Base-by-base conservation (phyloP, 805 yeast genomes). In the Wickerhamomyces hampshirensis region DNA sequence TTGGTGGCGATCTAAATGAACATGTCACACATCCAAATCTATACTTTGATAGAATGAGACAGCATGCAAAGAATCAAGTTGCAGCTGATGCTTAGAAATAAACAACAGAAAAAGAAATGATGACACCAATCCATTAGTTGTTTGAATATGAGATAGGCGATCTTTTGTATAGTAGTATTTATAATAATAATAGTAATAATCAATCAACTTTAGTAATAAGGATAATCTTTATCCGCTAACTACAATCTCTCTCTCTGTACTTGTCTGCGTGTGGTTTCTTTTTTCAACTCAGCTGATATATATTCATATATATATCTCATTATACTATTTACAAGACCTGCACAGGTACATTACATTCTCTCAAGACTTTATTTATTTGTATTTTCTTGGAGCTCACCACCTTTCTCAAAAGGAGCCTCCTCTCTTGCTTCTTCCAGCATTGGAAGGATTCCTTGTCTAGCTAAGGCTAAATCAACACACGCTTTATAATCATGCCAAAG, bases 401-500 rank as follows among this genome's bases (percentile, higher is more conserved):
- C 86, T 26, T 73, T 71, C 45, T 79, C 85, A 50, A 88, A 88
- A 1, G 96, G 96, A 18, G 91, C 91, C 47, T 88, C 96, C 42
- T 82, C 80, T 47, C 94, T 72, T 0, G 96, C 95, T 44, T 87
- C 89, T 46, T 87, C 95, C 37, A 88, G 65, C 74, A 84, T 82
- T 5, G 87, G 82, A 53, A 82, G 74, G 51, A 88, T 80, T 18
- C 89, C 93, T 50, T 80, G 82, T 39, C 75, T 75, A 18, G 80
- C 75, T 46, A 88, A 65, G 26, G 77, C 75, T 12, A 57, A 47
- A 48, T 86, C 81, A 19, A 93, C 80, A 63, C 98, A 93, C n/a
- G 78, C 79, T 50, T 84, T 85, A 60, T 93, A 93, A 36, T 77
- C 80, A 40, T 75, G 74, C 96, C 97, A 93, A 23, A 85, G 72